Conservation (phyloP, 129 eudicot genomes). For the Flaveria brownii region DNA sequence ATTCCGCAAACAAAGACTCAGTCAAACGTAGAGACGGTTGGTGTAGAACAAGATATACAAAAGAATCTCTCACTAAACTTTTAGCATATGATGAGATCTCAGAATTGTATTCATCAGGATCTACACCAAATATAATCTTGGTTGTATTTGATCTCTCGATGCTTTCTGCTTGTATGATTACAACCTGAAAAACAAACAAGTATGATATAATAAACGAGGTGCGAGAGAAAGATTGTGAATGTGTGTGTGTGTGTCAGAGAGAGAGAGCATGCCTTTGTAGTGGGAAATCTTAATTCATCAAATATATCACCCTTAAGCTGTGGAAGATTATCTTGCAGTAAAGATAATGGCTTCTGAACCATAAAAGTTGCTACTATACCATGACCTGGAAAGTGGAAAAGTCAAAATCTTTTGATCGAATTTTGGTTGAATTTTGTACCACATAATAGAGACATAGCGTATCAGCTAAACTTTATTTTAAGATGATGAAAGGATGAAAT, state of each 20-base stretch:
- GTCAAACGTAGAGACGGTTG: constrained; percentile 59
- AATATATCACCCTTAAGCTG: constrained; percentile 76
- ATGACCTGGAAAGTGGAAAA: constrained; percentile 62
- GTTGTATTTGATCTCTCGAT: constrained; percentile 56
- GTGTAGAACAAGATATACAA: constrained; percentile 55
- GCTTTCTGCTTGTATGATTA: constrained; percentile 57
- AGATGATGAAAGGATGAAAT: not conserved
- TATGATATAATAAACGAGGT: constrained; percentile 5
- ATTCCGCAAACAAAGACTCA: constrained; percentile 69
- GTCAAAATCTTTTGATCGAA: constrained; percentile 7
- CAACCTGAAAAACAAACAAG: constrained; percentile 56
- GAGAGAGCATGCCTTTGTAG: constrained; percentile 56
- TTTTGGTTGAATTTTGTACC: constrained; percentile 9
- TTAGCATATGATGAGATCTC: constrained; percentile 47
- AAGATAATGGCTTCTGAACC: constrained; percentile 62
- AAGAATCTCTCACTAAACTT: constrained; percentile 66
- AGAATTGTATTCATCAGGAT: constrained; percentile 54
- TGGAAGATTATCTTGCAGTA: constrained; percentile 58
- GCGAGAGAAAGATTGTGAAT: not conserved
- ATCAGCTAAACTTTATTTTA: not conserved
- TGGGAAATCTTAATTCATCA: constrained; percentile 64
- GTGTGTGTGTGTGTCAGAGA: constrained; percentile 12
- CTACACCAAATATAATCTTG: constrained; percentile 77
- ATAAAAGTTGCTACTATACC: constrained; percentile 80
- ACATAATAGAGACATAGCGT: not conserved